Evolutionary conservation across 2,329 filamentous ascomycete species (phyloP).

Genomic region (Arthrobotrys pseudoclavata): DNA sequence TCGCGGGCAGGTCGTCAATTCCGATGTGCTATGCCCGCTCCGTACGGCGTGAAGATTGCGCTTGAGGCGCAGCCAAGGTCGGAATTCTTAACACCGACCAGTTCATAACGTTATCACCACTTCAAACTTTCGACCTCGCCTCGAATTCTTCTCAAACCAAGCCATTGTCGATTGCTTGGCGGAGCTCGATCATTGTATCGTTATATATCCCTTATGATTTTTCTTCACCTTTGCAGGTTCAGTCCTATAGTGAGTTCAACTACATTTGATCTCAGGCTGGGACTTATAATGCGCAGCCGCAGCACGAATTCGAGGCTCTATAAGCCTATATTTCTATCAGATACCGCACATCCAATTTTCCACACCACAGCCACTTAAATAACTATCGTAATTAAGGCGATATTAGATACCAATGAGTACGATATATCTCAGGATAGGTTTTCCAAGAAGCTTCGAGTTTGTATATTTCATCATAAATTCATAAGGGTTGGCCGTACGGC

Average conservation of each 20-base stretch:
- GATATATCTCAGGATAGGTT: too few relatives aligned
- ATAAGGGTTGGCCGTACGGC: not conserved
- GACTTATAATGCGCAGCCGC: too few relatives aligned
- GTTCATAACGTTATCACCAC: conserved; percentile 8
- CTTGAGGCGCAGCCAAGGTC: conserved; percentile 1
- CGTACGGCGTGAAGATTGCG: not conserved
- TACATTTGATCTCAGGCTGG: too few relatives aligned
- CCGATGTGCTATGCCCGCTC: not conserved
- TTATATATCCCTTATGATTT: not conserved
- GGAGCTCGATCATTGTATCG: not conserved
- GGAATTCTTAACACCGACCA: conserved; percentile 1
- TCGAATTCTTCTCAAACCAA: conserved; percentile 12
- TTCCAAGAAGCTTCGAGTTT: not conserved
- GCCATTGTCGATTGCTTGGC: not conserved
- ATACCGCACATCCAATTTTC: too few relatives aligned
- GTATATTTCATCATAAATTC: not conserved
- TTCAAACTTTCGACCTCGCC: not conserved
- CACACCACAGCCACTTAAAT: not conserved
- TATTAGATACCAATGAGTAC: too few relatives aligned
- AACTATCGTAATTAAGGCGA: not conserved
- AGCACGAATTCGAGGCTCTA: too few relatives aligned
- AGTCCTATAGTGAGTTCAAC: too few relatives aligned
- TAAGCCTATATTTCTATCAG: too few relatives aligned
- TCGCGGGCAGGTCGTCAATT: not conserved
- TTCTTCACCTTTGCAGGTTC: not conserved